Base-by-base conservation (phyloP, 2,329 filamentous ascomycete genomes). In the Colletotrichum sp. region DNA sequence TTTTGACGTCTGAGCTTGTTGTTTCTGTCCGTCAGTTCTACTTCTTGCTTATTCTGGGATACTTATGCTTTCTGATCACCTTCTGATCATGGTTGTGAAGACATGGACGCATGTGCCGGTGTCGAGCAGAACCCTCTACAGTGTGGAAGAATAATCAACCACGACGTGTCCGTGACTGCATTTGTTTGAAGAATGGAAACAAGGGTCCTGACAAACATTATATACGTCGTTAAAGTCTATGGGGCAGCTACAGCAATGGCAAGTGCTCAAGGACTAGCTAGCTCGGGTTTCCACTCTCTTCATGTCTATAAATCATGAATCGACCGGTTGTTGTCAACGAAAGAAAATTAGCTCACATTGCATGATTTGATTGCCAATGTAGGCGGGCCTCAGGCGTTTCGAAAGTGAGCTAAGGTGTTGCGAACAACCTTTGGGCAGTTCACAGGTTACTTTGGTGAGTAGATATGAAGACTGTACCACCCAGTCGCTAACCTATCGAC, bases 41-140 rank as follows among this genome's bases (percentile, higher is more conserved):
- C 1, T 21, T 4, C 18, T 1, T 49, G n/a, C 6, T 0, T 21
- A 21, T 49, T 13, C 44, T 0, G 3, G 39, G 4, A 6, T 49
- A 49, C 18, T 12, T 3, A 49, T n/a, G 39, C 3, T n/a, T 0
- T 12, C 6, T 21, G 44, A 49, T 7, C 44, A 49, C 18, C 44
- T n/a, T 49, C 44, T 49, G 9, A 3, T 21, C 39, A 10, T 44
- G 5, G 39, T n/a, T 44, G 39, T n/a, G 39, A 44, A 44, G 39
- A 44, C 18, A 2, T n/a, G 0, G 39, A n/a, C 39, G 18, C 39
- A 44, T n/a, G 3, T 44, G 16, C 39, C 16, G 39, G 39, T n/a
- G 16, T 44, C 16, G 39, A 44, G 39, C 39, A 44, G 39, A 44
- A 6, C 39, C 3, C 39, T 44, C 44, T 44, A 8, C 9, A 12